These are phyloP conservation scores for Populus pruinosa DNA, from an alignment of 345 rosid genomes.

Conservation along the genomic window DNA sequence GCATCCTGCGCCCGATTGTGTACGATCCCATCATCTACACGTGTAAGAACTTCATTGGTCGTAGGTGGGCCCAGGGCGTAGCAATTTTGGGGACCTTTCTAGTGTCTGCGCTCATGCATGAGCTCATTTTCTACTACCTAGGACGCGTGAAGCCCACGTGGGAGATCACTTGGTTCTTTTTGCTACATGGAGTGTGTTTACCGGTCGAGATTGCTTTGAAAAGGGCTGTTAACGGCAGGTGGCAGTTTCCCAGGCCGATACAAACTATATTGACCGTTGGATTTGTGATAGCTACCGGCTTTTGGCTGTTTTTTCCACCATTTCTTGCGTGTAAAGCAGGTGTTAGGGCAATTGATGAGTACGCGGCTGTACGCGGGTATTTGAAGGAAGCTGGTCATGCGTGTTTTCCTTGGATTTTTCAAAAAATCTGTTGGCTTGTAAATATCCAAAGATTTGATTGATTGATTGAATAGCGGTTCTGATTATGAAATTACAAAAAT, in stretches of 20 bases:
- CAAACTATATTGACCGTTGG: constrained; percentile 34
- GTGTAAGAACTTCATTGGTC: not conserved
- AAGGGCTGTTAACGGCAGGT: constrained; percentile 19
- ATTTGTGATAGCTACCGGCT: constrained; percentile 34
- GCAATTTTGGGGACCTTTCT: constrained; percentile 14
- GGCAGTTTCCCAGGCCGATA: constrained; percentile 23
- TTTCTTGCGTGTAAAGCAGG: constrained; percentile 17
- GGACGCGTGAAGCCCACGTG: constrained; percentile 15
- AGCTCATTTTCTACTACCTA: constrained; percentile 18
- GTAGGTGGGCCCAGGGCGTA: constrained; percentile 1
- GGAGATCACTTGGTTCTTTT: constrained; percentile 12
- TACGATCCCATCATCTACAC: constrained; percentile 10
- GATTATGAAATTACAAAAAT: too few relatives aligned
- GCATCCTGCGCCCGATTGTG: constrained; percentile 17
- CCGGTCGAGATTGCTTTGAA: constrained; percentile 26
- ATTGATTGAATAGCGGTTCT: too few relatives aligned
- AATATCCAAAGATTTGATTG: too few relatives aligned
- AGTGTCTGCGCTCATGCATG: constrained; percentile 24
- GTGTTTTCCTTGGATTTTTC: too few relatives aligned
- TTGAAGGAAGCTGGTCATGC: not conserved
- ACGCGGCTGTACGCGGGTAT: not conserved
- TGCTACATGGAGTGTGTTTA: constrained; percentile 14
- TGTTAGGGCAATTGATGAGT: constrained; percentile 7
- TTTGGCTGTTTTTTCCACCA: constrained; percentile 50
- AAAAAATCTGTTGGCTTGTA: too few relatives aligned